Conservation (phyloP, 2,329 filamentous ascomycete genomes). For the Ceratocystis ficicola region DNA sequence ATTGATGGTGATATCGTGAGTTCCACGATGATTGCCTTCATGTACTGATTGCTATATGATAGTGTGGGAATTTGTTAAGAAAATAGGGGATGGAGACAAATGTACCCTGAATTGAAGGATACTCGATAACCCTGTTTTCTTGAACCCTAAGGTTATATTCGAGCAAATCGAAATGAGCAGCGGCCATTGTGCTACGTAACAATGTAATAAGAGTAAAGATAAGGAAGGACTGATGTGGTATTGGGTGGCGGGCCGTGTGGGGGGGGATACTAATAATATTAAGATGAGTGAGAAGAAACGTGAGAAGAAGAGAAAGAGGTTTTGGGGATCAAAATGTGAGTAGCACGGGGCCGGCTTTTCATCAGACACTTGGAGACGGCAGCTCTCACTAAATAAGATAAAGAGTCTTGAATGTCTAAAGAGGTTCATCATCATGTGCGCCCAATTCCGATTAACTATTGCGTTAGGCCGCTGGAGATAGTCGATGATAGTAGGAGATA, state of each 20-base stretch:
- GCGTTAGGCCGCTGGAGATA: constrained; percentile 19
- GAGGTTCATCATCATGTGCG: neutral
- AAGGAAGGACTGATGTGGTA: neutral
- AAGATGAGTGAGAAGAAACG: too few species aligned
- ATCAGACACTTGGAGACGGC: neutral
- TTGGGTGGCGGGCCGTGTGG: neutral
- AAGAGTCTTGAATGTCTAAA: neutral
- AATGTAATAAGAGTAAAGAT: neutral
- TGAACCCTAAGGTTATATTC: constrained; percentile 50
- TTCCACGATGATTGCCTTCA: too few species aligned
- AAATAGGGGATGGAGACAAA: constrained; percentile 16
- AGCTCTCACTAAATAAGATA: neutral
- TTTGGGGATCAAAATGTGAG: too few species aligned
- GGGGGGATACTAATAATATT: neutral
- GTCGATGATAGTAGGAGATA: constrained; percentile 22
- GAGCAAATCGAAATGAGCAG: neutral
- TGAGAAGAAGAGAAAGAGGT: too few species aligned
- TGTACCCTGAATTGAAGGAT: constrained; percentile 57
- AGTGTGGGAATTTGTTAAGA: neutral
- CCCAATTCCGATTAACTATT: neutral
- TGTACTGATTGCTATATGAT: neutral
- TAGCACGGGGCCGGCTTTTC: neutral
- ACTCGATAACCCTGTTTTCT: constrained; percentile 46
- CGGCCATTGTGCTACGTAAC: constrained; percentile 9
- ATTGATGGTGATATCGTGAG: too few species aligned